Conservation (phyloP, 495 filamentous ascomycete genomes). For the Bacidia rubella region DNA sequence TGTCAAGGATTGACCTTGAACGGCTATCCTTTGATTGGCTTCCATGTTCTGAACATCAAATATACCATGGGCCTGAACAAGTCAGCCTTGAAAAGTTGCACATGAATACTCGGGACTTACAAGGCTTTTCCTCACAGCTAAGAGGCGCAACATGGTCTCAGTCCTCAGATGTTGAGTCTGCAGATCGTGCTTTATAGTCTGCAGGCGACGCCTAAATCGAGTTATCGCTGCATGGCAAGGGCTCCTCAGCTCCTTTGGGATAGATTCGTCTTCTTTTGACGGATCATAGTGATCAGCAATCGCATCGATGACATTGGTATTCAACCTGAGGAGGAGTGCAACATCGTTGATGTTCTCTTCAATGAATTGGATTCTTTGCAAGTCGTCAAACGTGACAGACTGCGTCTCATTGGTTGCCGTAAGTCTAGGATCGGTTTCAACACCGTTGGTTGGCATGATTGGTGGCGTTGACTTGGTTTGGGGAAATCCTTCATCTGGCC, state of each 20-base stretch:
- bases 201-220: slow-evolving; percentile 1
- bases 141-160: slow-evolving; percentile 7
- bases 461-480: too few species aligned
- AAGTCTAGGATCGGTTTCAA: too few species aligned
- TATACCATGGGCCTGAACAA: slow-evolving; percentile 8
- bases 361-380: slow-evolving; percentile 28
- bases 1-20: slow-evolving; percentile 1
- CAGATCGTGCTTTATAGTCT: slow-evolving; percentile 8
- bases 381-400: slow-evolving; percentile 20
- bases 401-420: not conserved
- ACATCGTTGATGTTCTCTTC: slow-evolving; percentile 28
- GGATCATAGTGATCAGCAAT: slow-evolving; percentile 6
- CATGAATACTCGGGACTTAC: too few species aligned
- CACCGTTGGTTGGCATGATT: too few species aligned
- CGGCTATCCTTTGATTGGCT: slow-evolving; percentile 12
- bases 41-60: slow-evolving; percentile 14
- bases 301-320: slow-evolving; percentile 24
- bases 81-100: too few species aligned
- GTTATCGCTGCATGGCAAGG: not conserved
- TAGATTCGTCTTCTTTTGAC: not conserved
- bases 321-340: slow-evolving; percentile 24
- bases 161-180: slow-evolving; percentile 3
- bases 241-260: not conserved
- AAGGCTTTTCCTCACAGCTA: slow-evolving; percentile 13
- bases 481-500: too few species aligned